Conservation (phyloP, 2,329 filamentous ascomycete genomes). For the Alternaria arbusti region DNA sequence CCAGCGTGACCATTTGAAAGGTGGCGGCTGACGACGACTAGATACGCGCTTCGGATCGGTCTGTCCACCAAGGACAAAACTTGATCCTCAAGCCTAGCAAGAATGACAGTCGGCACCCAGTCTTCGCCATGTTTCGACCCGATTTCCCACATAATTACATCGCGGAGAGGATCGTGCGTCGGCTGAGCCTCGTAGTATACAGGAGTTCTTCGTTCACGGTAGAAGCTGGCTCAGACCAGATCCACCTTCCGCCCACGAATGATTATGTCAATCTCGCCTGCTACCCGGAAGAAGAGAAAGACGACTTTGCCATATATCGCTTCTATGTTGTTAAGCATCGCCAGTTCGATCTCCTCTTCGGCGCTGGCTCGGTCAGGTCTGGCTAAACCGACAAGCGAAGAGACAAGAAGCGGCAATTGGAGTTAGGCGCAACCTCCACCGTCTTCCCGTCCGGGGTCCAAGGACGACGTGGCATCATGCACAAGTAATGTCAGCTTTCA, state of each 20-base stretch:
- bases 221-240: not conserved
- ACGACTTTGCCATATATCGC: not conserved
- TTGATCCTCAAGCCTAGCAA: not conserved
- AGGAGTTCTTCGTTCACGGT: not conserved
- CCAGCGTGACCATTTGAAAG: not conserved
- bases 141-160: not conserved
- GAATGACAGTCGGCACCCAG: not conserved
- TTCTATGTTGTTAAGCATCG: constrained; percentile 6
- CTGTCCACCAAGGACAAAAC: not conserved
- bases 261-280: constrained; percentile 3
- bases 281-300: not conserved
- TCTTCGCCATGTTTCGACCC: not conserved
- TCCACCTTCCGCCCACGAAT: not conserved
- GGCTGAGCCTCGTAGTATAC: not conserved
- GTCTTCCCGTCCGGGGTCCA: not conserved
- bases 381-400: not conserved
- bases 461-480: not conserved
- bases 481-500: not conserved
- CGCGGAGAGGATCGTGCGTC: not conserved
- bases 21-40: not conserved
- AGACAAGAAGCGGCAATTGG: not conserved
- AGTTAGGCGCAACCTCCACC: not conserved
- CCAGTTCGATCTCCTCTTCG: constrained; percentile 9
- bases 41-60: not conserved
- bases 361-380: not conserved